phyloP scores from a whole-genome alignment of 2,329 filamentous ascomycete genomes.

The Zymoseptoria pseudotritici region DNA sequence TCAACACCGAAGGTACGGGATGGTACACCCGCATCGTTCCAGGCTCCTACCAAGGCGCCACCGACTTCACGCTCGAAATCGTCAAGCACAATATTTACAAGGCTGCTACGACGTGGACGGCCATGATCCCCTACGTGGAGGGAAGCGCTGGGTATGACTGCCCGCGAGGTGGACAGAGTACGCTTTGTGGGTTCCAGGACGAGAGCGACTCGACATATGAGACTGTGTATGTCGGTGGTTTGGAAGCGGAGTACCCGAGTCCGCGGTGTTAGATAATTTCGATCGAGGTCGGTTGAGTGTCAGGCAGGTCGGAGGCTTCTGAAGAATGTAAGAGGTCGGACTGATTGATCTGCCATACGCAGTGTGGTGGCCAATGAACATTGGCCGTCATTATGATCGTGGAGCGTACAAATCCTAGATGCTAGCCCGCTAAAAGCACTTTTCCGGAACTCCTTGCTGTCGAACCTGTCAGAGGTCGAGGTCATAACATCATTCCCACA shows the following conservation, averaged over 20 bases:
- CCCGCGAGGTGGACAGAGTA: conserved; percentile 2
- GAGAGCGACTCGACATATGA: neutral
- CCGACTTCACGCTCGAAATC: conserved; percentile 4
- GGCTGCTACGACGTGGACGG: conserved; percentile 3
- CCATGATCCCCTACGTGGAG: neutral
- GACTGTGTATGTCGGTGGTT: neutral
- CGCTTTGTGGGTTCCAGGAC: conserved; percentile 1
- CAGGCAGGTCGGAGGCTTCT: neutral
- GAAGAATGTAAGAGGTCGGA: neutral
- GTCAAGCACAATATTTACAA: conserved; percentile 10
- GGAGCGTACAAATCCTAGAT: neutral
- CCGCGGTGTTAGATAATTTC: neutral
- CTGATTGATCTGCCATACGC: neutral
- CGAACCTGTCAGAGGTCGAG: neutral
- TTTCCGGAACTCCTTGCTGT: neutral
- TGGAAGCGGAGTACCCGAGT: neutral
- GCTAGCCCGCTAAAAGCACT: neutral
- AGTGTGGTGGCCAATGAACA: neutral
- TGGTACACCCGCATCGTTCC: conserved; percentile 7
- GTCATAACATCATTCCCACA: neutral
- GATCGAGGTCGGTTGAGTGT: neutral
- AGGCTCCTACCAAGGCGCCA: neutral
- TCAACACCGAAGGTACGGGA: neutral
- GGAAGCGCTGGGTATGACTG: neutral
- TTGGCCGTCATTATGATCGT: neutral